Conservation (phyloP, 1,139 yeast species). For the Debaryomyces subglobosus region DNA sequence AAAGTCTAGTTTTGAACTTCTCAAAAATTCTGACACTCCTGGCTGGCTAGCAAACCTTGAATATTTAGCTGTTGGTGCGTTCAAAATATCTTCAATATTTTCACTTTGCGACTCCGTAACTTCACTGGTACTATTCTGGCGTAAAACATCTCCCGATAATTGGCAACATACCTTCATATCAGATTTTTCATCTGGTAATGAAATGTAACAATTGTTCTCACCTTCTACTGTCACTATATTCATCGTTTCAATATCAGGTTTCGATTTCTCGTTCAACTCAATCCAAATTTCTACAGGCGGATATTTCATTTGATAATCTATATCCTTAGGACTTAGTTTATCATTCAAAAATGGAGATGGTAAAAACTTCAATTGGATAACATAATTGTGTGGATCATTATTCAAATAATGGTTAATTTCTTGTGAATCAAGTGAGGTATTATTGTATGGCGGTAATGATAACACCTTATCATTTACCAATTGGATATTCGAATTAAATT, state of each 20-base stretch:
- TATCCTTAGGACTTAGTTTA: constrained; percentile 14
- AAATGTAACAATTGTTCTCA: constrained; percentile 44
- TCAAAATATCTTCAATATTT: constrained; percentile 18
- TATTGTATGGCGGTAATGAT: constrained; percentile 33
- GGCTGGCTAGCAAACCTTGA: constrained; percentile 44
- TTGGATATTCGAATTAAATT: constrained; percentile 49
- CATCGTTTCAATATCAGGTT: constrained; percentile 44
- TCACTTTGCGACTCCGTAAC: constrained; percentile 9
- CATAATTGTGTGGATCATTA: constrained; percentile 39
- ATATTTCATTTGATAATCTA: constrained; percentile 27
- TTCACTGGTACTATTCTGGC: constrained; percentile 10
- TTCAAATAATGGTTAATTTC: constrained; percentile 25
- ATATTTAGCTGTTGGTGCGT: constrained; percentile 36
- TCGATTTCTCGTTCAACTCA: constrained; percentile 40
- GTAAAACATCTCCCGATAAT: constrained; percentile 36
- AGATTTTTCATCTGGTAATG: constrained; percentile 40
- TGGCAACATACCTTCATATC: constrained; percentile 54
- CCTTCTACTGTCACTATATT: constrained; percentile 50
- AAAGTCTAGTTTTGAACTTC: constrained; percentile 41
- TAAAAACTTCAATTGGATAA: constrained; percentile 51
- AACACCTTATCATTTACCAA: constrained; percentile 42
- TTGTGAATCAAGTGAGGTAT: constrained; percentile 20
- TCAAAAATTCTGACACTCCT: constrained; percentile 47
- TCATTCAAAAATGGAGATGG: constrained; percentile 44
- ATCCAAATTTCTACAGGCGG: constrained; percentile 63